A percentile compares a stretch with the other conserved stretches of the same genome.
These are phyloP conservation scores for Polyrhizophydium stewartii DNA, from an alignment of 371 early-diverging fungal species.

Conservation along the genomic window DNA sequence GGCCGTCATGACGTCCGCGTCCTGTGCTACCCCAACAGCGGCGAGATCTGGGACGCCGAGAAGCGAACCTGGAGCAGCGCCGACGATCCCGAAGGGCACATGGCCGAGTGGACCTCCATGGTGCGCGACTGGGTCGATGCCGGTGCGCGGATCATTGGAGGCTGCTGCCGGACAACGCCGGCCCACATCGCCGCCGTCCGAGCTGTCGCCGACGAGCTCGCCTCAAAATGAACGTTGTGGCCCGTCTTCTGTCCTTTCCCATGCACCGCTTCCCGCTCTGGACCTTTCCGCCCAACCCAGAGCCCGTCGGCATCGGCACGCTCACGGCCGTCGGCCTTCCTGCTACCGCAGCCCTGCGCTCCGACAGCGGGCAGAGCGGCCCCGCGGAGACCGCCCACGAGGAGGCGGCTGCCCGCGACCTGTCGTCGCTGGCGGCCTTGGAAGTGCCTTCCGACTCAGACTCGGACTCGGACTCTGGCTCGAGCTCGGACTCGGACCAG, in stretches of 20 bases:
- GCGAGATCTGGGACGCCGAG: neutral
- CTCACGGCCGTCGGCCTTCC: neutral
- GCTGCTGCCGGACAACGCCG: slow-evolving; percentile 1
- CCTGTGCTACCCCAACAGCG: slow-evolving; percentile 2
- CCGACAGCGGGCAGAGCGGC: too few relatives aligned
- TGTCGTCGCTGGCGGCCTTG: too few relatives aligned
- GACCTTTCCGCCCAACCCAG: neutral
- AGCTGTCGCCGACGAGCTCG: too few relatives aligned
- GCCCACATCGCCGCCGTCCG: neutral
- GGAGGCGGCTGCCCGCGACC: too few relatives aligned
- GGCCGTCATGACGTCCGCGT: neutral
- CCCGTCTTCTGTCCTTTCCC: too few relatives aligned
- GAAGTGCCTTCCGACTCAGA: too few relatives aligned
- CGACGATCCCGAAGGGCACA: too few relatives aligned
- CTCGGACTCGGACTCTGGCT: too few relatives aligned
- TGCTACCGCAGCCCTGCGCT: too few relatives aligned
- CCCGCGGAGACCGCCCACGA: too few relatives aligned
- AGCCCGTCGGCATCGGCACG: neutral
- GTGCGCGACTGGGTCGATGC: neutral
- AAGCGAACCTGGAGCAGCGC: neutral
- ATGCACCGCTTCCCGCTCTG: neutral
- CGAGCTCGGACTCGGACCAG: too few relatives aligned
- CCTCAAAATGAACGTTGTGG: too few relatives aligned
- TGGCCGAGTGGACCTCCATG: neutral
- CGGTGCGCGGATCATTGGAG: neutral